phyloP scores from a whole-genome alignment of 1,284 basidiomycete genomes.

The Tilletia caries region DNA sequence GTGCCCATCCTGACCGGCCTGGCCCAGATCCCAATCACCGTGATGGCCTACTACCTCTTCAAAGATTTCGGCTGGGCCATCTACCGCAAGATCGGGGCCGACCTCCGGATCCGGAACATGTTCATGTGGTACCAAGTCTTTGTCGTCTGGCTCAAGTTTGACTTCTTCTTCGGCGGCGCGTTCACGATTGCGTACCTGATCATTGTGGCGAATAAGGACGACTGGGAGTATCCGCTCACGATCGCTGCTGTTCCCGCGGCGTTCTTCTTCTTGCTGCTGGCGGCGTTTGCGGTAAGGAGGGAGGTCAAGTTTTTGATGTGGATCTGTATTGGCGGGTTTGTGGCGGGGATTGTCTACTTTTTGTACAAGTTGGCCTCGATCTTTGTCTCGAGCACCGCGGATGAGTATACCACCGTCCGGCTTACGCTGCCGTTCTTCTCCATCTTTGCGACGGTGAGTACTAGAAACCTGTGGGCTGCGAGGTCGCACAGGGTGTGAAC shows the following conservation, averaged over 20 bases:
- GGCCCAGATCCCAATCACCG: slow-evolving; percentile 30
- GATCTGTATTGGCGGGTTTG: slow-evolving; percentile 31
- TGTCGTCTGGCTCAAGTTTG: slow-evolving; percentile 44
- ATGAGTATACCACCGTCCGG: slow-evolving; percentile 34
- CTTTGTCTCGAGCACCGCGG: slow-evolving; percentile 31
- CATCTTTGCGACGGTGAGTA: slow-evolving; percentile 29
- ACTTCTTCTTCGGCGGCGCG: slow-evolving; percentile 39
- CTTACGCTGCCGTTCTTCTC: slow-evolving; percentile 43
- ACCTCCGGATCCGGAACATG: slow-evolving; percentile 32
- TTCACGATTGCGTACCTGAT: slow-evolving; percentile 34
- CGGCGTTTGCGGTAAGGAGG: slow-evolving; percentile 34
- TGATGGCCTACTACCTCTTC: slow-evolving; percentile 34
- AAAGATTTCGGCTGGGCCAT: slow-evolving; percentile 45
- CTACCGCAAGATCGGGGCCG: slow-evolving; percentile 45
- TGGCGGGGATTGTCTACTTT: slow-evolving; percentile 35
- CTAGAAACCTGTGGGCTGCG: no score
- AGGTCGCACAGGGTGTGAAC: not conserved
- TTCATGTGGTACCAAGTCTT: slow-evolving; percentile 46
- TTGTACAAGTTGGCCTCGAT: slow-evolving; percentile 25
- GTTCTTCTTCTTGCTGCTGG: slow-evolving; percentile 32
- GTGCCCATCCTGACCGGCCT: slow-evolving; percentile 35
- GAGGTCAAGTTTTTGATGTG: slow-evolving; percentile 40
- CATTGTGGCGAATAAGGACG: slow-evolving; percentile 32
- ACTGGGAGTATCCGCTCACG: slow-evolving; percentile 40
- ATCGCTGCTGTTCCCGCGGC: slow-evolving; percentile 42